Conservation (phyloP, 371 early-diverging fungal genomes). For the Circinella umbellata region DNA sequence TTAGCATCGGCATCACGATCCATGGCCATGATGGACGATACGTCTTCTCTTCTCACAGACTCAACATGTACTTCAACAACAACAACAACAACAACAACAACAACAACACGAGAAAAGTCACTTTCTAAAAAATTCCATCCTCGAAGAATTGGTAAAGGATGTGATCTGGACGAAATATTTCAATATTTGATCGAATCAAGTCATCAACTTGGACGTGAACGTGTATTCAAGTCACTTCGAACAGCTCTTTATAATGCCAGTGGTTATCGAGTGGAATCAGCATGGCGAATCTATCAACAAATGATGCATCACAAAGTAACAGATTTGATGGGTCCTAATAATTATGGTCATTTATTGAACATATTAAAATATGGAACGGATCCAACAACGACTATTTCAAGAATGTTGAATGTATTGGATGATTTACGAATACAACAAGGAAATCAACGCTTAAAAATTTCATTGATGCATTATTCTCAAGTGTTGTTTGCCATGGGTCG, state of each 20-base stretch:
- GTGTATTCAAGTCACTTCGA: conserved; percentile 34
- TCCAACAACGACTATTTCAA: conserved; percentile 8
- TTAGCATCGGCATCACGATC: conserved; percentile 1
- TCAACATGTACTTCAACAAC: background rate
- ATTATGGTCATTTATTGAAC: conserved; percentile 45
- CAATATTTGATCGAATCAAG: conserved; percentile 7
- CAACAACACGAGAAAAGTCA: background rate
- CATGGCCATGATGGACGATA: conserved; percentile 1
- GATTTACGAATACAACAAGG: conserved; percentile 34
- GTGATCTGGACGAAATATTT: conserved; percentile 19
- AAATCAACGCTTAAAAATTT: background rate
- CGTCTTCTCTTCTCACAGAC: background rate
- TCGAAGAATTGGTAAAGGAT: conserved; percentile 11
- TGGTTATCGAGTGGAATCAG: conserved; percentile 24
- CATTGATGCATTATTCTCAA: conserved; percentile 30
- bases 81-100: conserved; percentile 5
- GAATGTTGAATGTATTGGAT: conserved; percentile 33
- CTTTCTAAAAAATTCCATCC: conserved; percentile 14
- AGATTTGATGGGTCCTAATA: conserved; percentile 30
- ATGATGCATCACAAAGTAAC: conserved; percentile 35
- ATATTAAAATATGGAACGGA: conserved; percentile 36
- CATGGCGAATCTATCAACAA: conserved; percentile 44
- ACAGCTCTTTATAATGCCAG: conserved; percentile 36
- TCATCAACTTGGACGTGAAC: conserved; percentile 4
- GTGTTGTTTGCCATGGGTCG: conserved; percentile 41